Evolutionary conservation across 805 yeast species (phyloP).

Genomic region (Candida golubevii): DNA sequence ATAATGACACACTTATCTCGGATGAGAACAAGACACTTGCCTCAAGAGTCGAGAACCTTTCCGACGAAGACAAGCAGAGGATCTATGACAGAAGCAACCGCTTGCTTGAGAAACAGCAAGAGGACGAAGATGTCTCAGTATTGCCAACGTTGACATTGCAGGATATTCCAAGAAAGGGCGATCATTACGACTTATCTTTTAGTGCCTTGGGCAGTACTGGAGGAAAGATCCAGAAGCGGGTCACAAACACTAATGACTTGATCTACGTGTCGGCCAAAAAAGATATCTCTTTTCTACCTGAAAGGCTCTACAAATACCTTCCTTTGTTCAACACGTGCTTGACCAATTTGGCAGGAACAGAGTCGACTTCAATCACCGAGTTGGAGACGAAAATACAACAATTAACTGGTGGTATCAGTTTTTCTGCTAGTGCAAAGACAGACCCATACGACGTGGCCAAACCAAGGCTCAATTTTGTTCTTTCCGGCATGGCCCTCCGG

Average conservation of each 20-base stretch:
- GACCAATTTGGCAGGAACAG: constrained; percentile 81
- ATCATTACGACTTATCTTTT: constrained; percentile 27
- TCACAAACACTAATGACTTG: constrained; percentile 76
- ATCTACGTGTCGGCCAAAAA: constrained; percentile 71
- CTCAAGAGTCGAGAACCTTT: constrained; percentile 38
- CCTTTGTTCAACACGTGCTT: constrained; percentile 77
- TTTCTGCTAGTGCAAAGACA: constrained; percentile 54
- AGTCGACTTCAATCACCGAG: constrained; percentile 61
- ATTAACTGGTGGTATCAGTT: constrained; percentile 78
- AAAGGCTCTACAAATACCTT: constrained; percentile 59
- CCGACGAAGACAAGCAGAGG: constrained; percentile 51
- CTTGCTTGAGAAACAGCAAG: constrained; percentile 60
- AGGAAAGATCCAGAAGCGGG: constrained; percentile 39
- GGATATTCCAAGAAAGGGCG: constrained; percentile 66
- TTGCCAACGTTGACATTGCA: constrained; percentile 71
- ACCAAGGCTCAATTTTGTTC: constrained; percentile 50
- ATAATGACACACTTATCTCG: constrained; percentile 43
- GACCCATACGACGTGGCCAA: constrained; percentile 47
- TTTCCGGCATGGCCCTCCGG: constrained; percentile 69
- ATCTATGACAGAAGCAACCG: constrained; percentile 58
- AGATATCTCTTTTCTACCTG: constrained; percentile 55
- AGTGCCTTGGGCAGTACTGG: constrained; percentile 28
- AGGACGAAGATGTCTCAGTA: constrained; percentile 67
- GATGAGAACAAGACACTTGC: constrained; percentile 58
- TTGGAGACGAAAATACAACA: constrained; percentile 81